Conservation (phyloP, 2,329 filamentous ascomycete species). For the Saccharata proteae region DNA sequence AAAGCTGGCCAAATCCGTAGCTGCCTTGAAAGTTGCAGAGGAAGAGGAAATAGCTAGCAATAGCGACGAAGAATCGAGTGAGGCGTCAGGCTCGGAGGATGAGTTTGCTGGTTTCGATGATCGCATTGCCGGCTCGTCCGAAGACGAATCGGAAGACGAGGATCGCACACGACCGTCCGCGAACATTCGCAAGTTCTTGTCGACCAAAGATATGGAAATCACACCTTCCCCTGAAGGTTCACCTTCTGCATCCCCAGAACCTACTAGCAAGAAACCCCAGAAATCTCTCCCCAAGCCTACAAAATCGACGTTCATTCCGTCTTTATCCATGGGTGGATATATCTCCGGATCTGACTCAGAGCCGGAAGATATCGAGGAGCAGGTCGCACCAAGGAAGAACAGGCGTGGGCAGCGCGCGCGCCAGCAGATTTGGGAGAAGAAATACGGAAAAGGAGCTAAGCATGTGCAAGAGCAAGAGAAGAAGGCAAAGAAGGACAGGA, state of each 20-base stretch:
- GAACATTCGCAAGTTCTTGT: not conserved
- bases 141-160: slow-evolving; percentile 17
- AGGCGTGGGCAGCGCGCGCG: slow-evolving; percentile 65
- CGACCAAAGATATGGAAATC: slow-evolving; percentile 4
- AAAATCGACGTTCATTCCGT: slow-evolving; percentile 56
- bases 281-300: slow-evolving; percentile 15
- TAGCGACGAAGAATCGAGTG: slow-evolving; percentile 6
- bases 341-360: slow-evolving; percentile 60
- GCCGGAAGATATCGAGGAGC: slow-evolving; percentile 40
- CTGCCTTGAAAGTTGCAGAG: slow-evolving; percentile 9
- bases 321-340: slow-evolving; percentile 65
- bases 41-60: slow-evolving; percentile 10
- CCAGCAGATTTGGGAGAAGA: slow-evolving; percentile 69
- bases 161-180: not conserved
- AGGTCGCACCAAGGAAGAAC: slow-evolving; percentile 53
- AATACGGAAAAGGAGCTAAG: slow-evolving; percentile 59
- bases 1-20: slow-evolving; percentile 7
- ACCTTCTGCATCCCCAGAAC: slow-evolving; percentile 11
- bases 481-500: slow-evolving; percentile 24
- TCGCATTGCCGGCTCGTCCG: slow-evolving; percentile 27
- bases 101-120: slow-evolving; percentile 24
- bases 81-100: slow-evolving; percentile 10
- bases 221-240: slow-evolving; percentile 6
- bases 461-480: slow-evolving; percentile 42
- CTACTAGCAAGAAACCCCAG: slow-evolving; percentile 20